Evolutionary conservation across 306 rosid genomes (phyloP).

Genomic region (Spatholobus suberectus): DNA sequence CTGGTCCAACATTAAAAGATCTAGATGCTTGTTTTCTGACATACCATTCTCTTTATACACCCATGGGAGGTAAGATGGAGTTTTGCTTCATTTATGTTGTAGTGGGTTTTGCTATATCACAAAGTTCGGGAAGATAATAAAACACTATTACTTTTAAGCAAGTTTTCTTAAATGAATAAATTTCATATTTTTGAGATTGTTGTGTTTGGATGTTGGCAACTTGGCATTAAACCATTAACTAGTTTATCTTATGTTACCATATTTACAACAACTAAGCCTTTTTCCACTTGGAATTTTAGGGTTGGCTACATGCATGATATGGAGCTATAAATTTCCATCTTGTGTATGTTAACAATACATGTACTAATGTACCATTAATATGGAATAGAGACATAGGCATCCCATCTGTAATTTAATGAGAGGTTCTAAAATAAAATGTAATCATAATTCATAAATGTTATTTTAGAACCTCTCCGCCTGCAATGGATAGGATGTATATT

Average conservation of each 20-base stretch:
- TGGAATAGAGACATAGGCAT: not conserved
- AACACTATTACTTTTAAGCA: not conserved
- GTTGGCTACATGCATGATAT: not conserved
- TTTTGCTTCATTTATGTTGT: not conserved
- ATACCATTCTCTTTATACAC: conserved; percentile 70
- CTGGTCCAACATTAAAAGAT: conserved; percentile 91
- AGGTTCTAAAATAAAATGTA: not conserved
- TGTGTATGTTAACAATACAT: not conserved
- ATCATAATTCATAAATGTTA: not conserved
- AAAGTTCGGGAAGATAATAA: not conserved
- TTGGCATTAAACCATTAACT: not conserved
- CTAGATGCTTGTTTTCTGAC: conserved; percentile 92
- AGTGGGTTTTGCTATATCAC: conserved; percentile 16
- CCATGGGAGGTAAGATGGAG: conserved; percentile 63
- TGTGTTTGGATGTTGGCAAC: conserved; percentile 31
- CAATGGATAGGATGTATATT: not conserved
- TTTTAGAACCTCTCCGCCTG: not conserved
- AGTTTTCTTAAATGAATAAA: not conserved
- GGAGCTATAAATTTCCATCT: not conserved
- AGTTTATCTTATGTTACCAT: not conserved
- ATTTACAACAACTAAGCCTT: not conserved
- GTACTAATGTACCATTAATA: not conserved
- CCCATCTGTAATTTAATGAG: not conserved
- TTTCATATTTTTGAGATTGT: conserved; percentile 8
- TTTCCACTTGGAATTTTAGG: not conserved